These are phyloP conservation scores for Wickerhamomyces sp. DNA, from an alignment of 1,139 yeast genomes.

Conservation along the genomic window DNA sequence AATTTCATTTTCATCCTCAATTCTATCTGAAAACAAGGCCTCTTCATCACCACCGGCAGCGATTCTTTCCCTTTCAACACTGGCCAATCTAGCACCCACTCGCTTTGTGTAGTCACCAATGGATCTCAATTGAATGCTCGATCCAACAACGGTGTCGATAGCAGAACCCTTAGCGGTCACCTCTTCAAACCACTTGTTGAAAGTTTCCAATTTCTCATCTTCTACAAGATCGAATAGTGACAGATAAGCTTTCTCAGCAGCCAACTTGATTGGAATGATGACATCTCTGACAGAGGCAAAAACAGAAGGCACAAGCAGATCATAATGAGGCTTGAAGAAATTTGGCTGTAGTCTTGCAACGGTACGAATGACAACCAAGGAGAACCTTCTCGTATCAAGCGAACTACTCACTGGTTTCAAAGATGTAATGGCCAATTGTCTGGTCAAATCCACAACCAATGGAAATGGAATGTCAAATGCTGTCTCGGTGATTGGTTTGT, in stretches of 20 bases:
- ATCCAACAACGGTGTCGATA: constrained; percentile 39
- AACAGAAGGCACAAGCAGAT: constrained; percentile 62
- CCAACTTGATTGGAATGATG: constrained; percentile 84
- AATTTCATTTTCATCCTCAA: constrained; percentile 81
- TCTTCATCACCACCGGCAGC: constrained; percentile 91
- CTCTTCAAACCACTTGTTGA: constrained; percentile 52
- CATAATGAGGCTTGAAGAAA: constrained; percentile 47
- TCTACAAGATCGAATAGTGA: constrained; percentile 69
- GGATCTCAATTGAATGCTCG: constrained; percentile 61
- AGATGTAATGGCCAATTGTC: constrained; percentile 46
- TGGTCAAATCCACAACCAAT: constrained; percentile 35
- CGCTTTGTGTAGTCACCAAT: constrained; percentile 84
- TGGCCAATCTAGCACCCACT: constrained; percentile 79
- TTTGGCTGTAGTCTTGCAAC: constrained; percentile 58
- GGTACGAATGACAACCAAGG: constrained; percentile 74
- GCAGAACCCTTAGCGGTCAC: constrained; percentile 21
- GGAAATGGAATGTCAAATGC: constrained; percentile 36
- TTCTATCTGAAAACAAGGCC: constrained; percentile 75
- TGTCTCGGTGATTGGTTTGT: constrained; percentile 21
- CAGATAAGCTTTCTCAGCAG: constrained; percentile 88
- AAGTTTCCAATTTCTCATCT: constrained; percentile 51
- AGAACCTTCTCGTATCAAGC: constrained; percentile 73
- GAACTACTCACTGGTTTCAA: constrained; percentile 56
- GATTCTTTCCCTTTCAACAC: constrained; percentile 79
- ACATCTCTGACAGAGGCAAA: constrained; percentile 82